Evolutionary conservation across 306 rosid species (phyloP).

Genomic region (Begonia peltatifolia): DNA sequence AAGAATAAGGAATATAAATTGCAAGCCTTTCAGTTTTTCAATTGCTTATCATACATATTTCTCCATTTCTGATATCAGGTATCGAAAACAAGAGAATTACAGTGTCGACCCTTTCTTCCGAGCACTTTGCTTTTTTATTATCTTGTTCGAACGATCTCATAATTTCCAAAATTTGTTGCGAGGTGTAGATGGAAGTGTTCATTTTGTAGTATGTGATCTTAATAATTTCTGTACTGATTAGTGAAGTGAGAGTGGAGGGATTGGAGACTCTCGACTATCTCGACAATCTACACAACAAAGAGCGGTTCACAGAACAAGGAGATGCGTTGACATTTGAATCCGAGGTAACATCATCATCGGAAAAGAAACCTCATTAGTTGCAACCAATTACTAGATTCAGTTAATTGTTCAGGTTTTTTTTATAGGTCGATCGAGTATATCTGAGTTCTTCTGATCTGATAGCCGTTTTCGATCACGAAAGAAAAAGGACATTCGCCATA

Average conservation of each 20-base stretch:
- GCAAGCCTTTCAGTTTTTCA: constrained; percentile 79
- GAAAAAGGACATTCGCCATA: constrained; percentile 47
- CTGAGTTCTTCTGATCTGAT: constrained; percentile 32
- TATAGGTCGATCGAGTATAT: constrained; percentile 83
- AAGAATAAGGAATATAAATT: constrained; percentile 66
- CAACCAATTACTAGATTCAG: neutral
- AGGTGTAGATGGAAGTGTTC: no score
- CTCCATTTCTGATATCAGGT: constrained; percentile 80
- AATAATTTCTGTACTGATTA: constrained; percentile 5
- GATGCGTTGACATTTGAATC: constrained; percentile 83
- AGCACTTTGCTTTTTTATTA: neutral
- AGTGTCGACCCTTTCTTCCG: neutral
- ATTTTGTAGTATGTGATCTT: no score
- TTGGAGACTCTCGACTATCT: constrained; percentile 81
- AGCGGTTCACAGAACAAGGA: constrained; percentile 93
- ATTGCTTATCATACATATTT: constrained; percentile 72
- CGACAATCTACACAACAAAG: constrained; percentile 46
- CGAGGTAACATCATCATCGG: constrained; percentile 32
- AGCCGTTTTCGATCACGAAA: constrained; percentile 79
- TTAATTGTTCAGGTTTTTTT: neutral
- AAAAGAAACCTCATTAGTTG: no score
- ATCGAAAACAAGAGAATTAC: neutral
- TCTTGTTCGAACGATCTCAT: no score
- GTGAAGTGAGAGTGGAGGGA: constrained; percentile 95
- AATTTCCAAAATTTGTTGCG: no score